Evolutionary conservation across 148 eudicot species (phyloP).

Genomic region (Cornus suecica): DNA sequence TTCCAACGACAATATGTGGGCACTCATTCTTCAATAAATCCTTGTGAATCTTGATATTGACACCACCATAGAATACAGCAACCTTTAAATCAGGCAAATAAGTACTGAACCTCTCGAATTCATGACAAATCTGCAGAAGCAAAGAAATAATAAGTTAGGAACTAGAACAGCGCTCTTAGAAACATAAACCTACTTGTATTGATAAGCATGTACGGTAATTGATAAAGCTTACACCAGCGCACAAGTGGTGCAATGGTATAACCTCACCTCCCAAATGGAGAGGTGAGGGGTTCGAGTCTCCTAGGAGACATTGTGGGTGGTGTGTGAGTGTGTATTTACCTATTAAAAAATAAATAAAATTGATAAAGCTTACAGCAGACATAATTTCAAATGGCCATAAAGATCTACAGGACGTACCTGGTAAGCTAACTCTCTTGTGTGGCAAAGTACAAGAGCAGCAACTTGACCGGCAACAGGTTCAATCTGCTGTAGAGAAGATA

Average conservation of each 20-base stretch:
- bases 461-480: slow-evolving; percentile 62
- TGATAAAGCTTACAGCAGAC: no score
- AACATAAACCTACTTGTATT: not conserved
- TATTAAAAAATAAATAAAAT: no score
- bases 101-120: slow-evolving; percentile 53
- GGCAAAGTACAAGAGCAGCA: slow-evolving; percentile 61
- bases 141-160: not conserved
- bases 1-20: slow-evolving; percentile 67
- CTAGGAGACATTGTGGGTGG: no score
- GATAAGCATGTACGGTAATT: not conserved
- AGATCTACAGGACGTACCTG: slow-evolving; percentile 28
- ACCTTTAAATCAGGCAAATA: slow-evolving; percentile 54
- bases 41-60: slow-evolving; percentile 50
- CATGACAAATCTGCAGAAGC: slow-evolving; percentile 49
- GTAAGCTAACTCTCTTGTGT: slow-evolving; percentile 60
- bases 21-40: slow-evolving; percentile 59
- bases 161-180: slow-evolving; percentile 1
- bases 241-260: no score
- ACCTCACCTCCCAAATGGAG: no score
- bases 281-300: no score
- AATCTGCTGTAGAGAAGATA: slow-evolving; percentile 57
- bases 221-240: no score
- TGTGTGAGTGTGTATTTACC: no score
- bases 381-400: not conserved
- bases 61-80: slow-evolving; percentile 65